These are phyloP conservation scores for Inga leiocalycina DNA, from an alignment of 306 rosid species.

Conservation along the genomic window DNA sequence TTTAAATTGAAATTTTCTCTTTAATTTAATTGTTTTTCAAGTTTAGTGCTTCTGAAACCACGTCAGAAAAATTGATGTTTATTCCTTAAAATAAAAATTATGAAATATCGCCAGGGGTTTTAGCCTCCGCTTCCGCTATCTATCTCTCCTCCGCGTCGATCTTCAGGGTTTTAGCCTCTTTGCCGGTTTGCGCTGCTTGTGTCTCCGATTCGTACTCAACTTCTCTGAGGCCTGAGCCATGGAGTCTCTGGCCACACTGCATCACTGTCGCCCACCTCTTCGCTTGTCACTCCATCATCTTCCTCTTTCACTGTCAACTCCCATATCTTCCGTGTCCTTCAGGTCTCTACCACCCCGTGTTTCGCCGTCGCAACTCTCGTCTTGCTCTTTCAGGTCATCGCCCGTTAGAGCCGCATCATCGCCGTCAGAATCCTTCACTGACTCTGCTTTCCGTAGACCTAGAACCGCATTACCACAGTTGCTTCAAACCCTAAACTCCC, in stretches of 20 bases:
- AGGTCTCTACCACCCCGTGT: neutral
- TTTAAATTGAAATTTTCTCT: too few relatives aligned
- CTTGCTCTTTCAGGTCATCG: conserved; percentile 32
- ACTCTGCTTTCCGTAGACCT: conserved; percentile 25
- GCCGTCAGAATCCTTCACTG: neutral
- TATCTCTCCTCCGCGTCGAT: neutral
- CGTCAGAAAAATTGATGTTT: too few relatives aligned
- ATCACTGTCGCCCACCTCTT: conserved; percentile 49
- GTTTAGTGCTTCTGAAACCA: too few relatives aligned
- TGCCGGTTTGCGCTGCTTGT: neutral
- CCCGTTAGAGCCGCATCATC: conserved; percentile 45
- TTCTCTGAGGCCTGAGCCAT: conserved; percentile 34
- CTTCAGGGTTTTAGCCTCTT: conserved; percentile 20
- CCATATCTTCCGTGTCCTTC: conserved; percentile 43
- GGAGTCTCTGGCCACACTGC: conserved; percentile 56
- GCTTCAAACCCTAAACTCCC: conserved; percentile 45
- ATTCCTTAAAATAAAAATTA: neutral
- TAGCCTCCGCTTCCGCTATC: neutral
- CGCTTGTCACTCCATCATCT: conserved; percentile 53
- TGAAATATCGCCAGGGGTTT: neutral
- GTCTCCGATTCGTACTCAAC: neutral
- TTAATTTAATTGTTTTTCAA: too few relatives aligned
- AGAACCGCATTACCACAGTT: conserved; percentile 12
- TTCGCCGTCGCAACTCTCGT: conserved; percentile 33
- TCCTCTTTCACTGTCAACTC: conserved; percentile 42